phyloP scores from a whole-genome alignment of 345 rosid genomes.

The Syzygium aromaticum region DNA sequence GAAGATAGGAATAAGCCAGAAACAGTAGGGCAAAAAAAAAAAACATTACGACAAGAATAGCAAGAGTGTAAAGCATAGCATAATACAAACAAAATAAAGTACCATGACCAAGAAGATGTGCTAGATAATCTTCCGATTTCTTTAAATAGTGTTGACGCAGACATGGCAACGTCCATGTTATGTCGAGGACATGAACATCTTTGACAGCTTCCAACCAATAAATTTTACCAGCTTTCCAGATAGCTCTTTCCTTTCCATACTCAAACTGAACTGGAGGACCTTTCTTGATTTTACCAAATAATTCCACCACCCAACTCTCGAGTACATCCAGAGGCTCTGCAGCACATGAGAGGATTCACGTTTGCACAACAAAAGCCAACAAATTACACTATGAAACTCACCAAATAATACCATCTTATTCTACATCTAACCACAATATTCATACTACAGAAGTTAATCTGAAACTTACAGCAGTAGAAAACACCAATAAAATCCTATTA shows the following conservation, averaged over 20 bases:
- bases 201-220: conserved; percentile 82
- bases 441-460: not conserved
- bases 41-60: not conserved
- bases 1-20: not conserved
- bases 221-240: conserved; percentile 75
- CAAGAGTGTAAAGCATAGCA: not conserved
- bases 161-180: conserved; percentile 86
- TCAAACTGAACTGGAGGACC: conserved; percentile 56
- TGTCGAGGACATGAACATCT: conserved; percentile 80
- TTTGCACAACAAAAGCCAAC: not conserved
- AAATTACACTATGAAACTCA: not conserved
- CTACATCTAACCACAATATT: not conserved
- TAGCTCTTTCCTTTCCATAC: conserved; percentile 51
- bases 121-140: conserved; percentile 92
- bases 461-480: not conserved
- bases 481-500: not conserved
- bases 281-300: conserved; percentile 53
- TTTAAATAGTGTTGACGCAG: conserved; percentile 80
- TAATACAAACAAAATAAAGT: conserved; percentile 4
- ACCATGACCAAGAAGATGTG: conserved; percentile 97
- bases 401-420: not conserved
- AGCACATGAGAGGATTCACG: conserved; percentile 2
- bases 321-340: conserved; percentile 89
- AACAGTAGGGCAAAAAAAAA: not conserved
- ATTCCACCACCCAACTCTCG: conserved; percentile 82